Evolutionary conservation across 495 filamentous ascomycete species (phyloP).

Genomic region (Tuber calosporum): DNA sequence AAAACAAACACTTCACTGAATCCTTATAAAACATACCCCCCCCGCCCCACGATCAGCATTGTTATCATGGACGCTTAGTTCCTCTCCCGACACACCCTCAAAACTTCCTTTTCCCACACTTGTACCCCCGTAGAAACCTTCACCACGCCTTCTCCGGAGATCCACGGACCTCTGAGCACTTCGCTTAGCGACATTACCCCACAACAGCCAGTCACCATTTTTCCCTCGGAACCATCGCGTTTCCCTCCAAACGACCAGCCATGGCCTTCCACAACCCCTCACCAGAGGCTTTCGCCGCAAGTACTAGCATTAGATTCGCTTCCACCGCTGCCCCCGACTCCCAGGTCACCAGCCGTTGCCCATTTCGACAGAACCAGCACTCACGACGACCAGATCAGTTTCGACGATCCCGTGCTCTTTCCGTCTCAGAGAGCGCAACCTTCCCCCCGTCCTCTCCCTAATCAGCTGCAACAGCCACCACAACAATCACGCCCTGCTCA

Average conservation of each 20-base stretch:
- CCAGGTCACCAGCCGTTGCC: slow-evolving; percentile 30
- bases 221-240: slow-evolving; percentile 40
- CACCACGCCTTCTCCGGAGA: slow-evolving; percentile 42
- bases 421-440: slow-evolving; percentile 25
- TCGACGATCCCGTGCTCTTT: slow-evolving; percentile 42
- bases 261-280: slow-evolving; percentile 39
- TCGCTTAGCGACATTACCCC: slow-evolving; percentile 38
- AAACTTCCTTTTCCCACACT: slow-evolving; percentile 22
- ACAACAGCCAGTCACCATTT: slow-evolving; percentile 40
- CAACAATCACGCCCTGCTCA: slow-evolving; percentile 33
- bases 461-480: slow-evolving; percentile 30
- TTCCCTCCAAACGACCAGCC: slow-evolving; percentile 40
- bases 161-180: slow-evolving; percentile 41
- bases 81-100: slow-evolving; percentile 7
- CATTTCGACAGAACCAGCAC: slow-evolving; percentile 35
- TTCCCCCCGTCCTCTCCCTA: slow-evolving; percentile 37
- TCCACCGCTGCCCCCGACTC: slow-evolving; percentile 25
- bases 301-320: slow-evolving; percentile 26
- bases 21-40: slow-evolving; percentile 12
- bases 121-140: slow-evolving; percentile 27
- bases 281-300: slow-evolving; percentile 40
- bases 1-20: slow-evolving; percentile 8
- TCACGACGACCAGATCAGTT: slow-evolving; percentile 36
- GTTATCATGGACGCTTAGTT: slow-evolving; percentile 41
- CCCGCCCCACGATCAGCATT: slow-evolving; percentile 7